Evolutionary conservation across 1,284 basidiomycete species (phyloP).

Genomic region (Fomitiporia mediterranea): DNA sequence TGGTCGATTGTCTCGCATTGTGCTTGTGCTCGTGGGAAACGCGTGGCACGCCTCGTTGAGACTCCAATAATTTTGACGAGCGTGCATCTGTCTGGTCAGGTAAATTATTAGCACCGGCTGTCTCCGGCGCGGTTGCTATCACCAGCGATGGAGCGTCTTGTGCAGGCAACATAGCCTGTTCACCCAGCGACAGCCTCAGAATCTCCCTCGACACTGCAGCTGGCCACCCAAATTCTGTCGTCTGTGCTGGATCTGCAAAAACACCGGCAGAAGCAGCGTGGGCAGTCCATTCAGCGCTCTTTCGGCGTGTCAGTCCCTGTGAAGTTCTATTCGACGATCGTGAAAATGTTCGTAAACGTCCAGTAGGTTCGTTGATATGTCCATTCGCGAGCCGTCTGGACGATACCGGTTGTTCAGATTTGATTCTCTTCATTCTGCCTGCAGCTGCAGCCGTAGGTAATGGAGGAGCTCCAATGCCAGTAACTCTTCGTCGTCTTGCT

Average conservation of each 20-base stretch:
- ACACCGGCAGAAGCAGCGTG: conserved; percentile 35
- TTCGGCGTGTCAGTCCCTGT: conserved; percentile 26
- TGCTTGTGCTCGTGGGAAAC: conserved; percentile 16
- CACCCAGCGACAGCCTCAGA: conserved; percentile 34
- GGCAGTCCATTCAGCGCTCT: conserved; percentile 40
- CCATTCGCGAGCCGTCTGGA: conserved; percentile 1
- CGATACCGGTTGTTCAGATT: conserved; percentile 1
- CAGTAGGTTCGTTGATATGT: not conserved
- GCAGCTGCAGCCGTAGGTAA: not conserved
- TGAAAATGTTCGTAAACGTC: not conserved
- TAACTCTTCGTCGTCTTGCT: not conserved
- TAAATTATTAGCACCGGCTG: not conserved
- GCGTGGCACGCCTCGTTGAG: not conserved
- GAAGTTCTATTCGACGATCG: not conserved
- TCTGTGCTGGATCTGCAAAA: conserved; percentile 21
- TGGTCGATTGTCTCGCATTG: conserved; percentile 3
- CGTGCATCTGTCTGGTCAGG: not conserved
- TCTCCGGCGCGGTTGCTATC: not conserved
- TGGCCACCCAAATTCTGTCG: conserved; percentile 36
- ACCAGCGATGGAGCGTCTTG: not conserved
- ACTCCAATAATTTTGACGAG: not conserved
- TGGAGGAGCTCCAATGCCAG: not conserved
- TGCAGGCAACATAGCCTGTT: conserved; percentile 10
- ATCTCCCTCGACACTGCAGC: conserved; percentile 42
- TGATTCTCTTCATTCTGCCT: conserved; percentile 1